These are phyloP conservation scores for Phytophthora podocarpi DNA, from an alignment of 352 stramenopile genomes.

Conservation along the genomic window DNA sequence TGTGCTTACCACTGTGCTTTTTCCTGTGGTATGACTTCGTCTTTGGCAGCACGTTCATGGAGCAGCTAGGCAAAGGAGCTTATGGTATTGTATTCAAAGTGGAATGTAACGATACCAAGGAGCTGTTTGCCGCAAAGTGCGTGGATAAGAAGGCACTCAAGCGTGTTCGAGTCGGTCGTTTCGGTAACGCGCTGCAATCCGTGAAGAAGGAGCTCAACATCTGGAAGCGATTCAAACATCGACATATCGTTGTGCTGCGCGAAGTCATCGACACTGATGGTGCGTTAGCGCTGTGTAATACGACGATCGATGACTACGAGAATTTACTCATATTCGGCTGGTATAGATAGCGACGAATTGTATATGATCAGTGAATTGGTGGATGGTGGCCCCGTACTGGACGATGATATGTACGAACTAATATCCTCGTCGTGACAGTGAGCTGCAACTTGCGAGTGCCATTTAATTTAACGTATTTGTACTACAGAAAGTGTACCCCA, in stretches of 20 bases:
- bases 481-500: conserved; percentile 63
- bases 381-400: conserved; percentile 69
- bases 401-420: conserved; percentile 56
- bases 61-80: conserved; percentile 74
- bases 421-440: not conserved
- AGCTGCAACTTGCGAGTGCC: not conserved
- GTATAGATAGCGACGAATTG: conserved; percentile 71
- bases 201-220: conserved; percentile 95
- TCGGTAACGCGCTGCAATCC: conserved; percentile 76
- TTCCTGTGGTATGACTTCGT: not conserved
- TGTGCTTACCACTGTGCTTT: too few species aligned
- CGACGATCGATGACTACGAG: not conserved
- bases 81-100: conserved; percentile 78
- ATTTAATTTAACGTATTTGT: conserved; percentile 1
- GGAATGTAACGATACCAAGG: conserved; percentile 67
- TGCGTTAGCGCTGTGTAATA: conserved; percentile 28
- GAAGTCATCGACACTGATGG: conserved; percentile 96
- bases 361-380: conserved; percentile 88
- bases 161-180: conserved; percentile 65
- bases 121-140: conserved; percentile 76
- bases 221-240: conserved; percentile 97
- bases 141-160: conserved; percentile 84
- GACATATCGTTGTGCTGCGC: conserved; percentile 92
- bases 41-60: conserved; percentile 60
- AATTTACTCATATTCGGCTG: not conserved